Percentiles rank a stretch among this genome's conserved stretches.
Evolutionary conservation across 352 stramenopile species (phyloP).

Genomic region (Thalassiosira livingstoniorum): DNA sequence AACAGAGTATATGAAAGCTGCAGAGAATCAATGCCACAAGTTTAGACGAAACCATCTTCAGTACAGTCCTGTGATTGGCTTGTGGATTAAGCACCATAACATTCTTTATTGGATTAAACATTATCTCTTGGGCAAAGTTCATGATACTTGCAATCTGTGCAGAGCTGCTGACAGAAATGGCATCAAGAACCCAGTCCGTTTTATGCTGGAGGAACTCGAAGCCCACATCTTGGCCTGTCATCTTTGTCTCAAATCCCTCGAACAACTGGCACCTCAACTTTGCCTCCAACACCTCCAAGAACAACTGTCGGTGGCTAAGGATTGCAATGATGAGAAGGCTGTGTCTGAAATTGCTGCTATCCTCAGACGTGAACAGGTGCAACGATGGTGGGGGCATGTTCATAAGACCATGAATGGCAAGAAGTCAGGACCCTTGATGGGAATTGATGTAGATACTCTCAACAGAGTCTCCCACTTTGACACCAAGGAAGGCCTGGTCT

Average conservation of each 20-base stretch:
- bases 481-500: constrained; percentile 5
- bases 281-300: background rate
- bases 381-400: background rate
- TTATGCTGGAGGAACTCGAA: background rate
- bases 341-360: constrained; percentile 6
- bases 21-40: too few species aligned
- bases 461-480: background rate
- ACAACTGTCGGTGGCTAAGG: background rate
- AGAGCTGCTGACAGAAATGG: background rate
- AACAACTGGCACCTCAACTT: background rate
- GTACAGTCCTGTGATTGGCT: background rate
- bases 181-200: background rate
- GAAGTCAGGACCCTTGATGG: background rate
- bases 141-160: background rate
- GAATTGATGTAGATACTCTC: background rate
- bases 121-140: constrained; percentile 4
- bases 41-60: background rate
- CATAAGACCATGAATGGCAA: background rate
- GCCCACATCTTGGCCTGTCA: constrained; percentile 7
- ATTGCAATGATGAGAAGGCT: constrained; percentile 1
- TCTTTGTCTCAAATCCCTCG: background rate
- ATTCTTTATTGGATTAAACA: background rate
- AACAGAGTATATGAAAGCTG: too few species aligned
- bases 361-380: background rate
- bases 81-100: background rate